Percentiles rank a stretch among this genome's conserved stretches.
Conservation (phyloP, 257 asterid species). For the Paulownia fortunei region DNA sequence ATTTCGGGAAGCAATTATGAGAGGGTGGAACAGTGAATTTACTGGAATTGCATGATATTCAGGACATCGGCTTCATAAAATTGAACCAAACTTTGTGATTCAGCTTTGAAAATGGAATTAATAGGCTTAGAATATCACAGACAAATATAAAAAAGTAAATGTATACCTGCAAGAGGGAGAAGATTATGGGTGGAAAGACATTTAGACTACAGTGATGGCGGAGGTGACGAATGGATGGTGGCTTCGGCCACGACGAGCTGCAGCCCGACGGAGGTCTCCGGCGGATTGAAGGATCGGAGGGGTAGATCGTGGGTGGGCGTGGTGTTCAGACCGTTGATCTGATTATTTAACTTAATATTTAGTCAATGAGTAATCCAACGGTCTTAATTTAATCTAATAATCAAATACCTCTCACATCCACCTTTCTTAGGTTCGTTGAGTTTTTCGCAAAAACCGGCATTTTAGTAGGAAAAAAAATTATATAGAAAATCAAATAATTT, state of each 20-base stretch:
- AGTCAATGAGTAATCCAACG: background rate
- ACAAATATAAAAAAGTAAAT: background rate
- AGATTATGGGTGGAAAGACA: background rate
- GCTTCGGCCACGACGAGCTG: slow-evolving; percentile 21
- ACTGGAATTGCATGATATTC: background rate
- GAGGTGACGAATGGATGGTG: background rate
- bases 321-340: no score
- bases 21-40: background rate
- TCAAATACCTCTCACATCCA: background rate
- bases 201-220: background rate
- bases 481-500: no score
- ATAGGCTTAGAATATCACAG: background rate
- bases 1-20: background rate
- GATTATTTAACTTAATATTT: background rate
- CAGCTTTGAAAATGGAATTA: background rate
- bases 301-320: background rate
- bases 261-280: slow-evolving; percentile 9
- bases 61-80: background rate
- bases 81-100: slow-evolving; percentile 2
- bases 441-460: no score
- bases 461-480: no score
- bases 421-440: no score
- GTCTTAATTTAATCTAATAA: background rate
- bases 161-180: slow-evolving; percentile 2
- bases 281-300: slow-evolving; percentile 1